Base-by-base conservation (phyloP, 169 alveolate species). In the Plasmodium reichenowi region DNA sequence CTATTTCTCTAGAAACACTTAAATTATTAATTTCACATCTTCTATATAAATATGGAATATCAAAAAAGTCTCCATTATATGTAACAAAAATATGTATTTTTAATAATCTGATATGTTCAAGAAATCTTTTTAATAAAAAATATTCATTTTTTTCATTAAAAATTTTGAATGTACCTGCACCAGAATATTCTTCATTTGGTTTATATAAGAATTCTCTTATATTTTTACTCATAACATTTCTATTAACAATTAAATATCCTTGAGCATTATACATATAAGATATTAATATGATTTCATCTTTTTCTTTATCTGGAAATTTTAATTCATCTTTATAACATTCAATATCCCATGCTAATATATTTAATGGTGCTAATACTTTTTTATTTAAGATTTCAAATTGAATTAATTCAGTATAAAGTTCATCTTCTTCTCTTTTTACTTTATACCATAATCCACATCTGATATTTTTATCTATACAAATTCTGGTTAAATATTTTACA, bases 31-130 rank as follows among this genome's bases (percentile, higher is more conserved):
- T 93, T 90, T 96, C 96, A 58, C 98, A 97, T 83, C 99, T 95
- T 20, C 96, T 97, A 56, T 94, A 94, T 6, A 98, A 97, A 92
- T 97, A 99, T 24, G 99, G 99, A 93, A 98, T 98, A 94, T 99
- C 99, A 93, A 99, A 99, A 74, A 91, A 93, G 92, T 99, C 99
- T 1, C 99, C 99, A 95, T 99, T 99, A 95, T 97, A 99, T n/a
- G 99, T 97, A 60, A 98, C 99, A 50, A 96, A 94, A 59, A 98
- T 96, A 75, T 96, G 97, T 0, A 99, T 99, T 59, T 93, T 93
- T 56, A 96, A 94, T 24, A 67, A 12, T 71, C 48, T 50, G 9
- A 94, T 87, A 72, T 93, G 95, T 17, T 66, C 92, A 62, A 94
- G 93, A 73, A 88, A 95, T 47, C 97, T 54, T 52, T 64, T 88